Evolutionary conservation across 176 grass and related monocot genomes (phyloP).

Genomic region (Tillandsia leiboldiana): DNA sequence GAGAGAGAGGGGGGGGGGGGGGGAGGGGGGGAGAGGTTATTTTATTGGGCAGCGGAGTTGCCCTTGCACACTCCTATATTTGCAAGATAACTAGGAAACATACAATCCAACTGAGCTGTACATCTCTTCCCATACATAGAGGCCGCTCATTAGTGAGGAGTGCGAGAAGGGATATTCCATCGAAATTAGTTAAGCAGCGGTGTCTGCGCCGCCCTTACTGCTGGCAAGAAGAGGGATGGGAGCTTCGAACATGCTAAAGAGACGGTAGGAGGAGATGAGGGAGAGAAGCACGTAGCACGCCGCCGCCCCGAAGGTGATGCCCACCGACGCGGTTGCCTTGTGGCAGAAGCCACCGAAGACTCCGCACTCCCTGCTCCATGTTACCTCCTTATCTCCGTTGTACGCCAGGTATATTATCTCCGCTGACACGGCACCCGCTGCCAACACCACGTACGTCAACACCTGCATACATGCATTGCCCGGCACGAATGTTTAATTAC

Average conservation of each 20-base stretch:
- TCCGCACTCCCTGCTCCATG: conserved; percentile 79
- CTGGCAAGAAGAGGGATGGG: conserved; percentile 32
- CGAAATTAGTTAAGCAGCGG: conserved; percentile 25
- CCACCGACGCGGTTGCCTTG: conserved; percentile 54
- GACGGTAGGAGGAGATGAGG: conserved; percentile 79
- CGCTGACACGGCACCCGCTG: conserved; percentile 54
- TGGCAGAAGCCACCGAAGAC: conserved; percentile 67
- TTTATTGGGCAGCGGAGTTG: too few species aligned
- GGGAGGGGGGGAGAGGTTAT: too few species aligned
- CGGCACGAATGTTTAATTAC: neutral
- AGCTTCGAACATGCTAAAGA: conserved; percentile 76
- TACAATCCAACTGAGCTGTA: too few species aligned
- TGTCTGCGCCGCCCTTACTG: conserved; percentile 60
- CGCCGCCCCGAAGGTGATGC: conserved; percentile 71
- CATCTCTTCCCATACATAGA: too few species aligned
- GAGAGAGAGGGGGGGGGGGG: too few species aligned
- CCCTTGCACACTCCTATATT: too few species aligned
- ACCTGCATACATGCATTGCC: conserved; percentile 29
- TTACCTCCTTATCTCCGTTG: conserved; percentile 76
- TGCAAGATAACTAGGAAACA: too few species aligned
- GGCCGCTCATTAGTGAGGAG: too few species aligned
- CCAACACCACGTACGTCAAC: conserved; percentile 71
- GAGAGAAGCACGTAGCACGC: conserved; percentile 76
- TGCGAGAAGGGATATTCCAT: too few species aligned
- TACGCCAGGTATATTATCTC: conserved; percentile 87